A percentile compares a stretch with the other conserved stretches of the same genome.
Conservation (phyloP, 371 early-diverging fungal species). For the Mucor piriformis region DNA sequence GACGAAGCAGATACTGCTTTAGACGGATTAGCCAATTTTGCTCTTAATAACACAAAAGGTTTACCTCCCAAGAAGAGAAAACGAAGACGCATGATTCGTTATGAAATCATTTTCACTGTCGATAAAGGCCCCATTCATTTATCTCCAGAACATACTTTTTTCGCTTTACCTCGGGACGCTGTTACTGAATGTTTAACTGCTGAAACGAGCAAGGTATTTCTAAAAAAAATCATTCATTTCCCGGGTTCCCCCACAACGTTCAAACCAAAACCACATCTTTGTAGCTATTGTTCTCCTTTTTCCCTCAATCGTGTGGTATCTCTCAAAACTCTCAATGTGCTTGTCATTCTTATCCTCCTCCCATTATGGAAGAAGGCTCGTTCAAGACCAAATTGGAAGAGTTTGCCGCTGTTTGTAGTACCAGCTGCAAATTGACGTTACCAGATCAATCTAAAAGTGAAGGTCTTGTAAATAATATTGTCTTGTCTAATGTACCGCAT, state of each 20-base stretch:
- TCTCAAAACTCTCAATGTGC: neutral
- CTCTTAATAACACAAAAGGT: conserved; percentile 6
- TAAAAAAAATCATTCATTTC: no score
- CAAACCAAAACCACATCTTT: no score
- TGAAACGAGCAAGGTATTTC: conserved; percentile 37
- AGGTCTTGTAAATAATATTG: conserved; percentile 27
- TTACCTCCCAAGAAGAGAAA: conserved; percentile 49
- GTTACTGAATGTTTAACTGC: conserved; percentile 45
- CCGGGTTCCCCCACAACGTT: no score
- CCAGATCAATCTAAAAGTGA: conserved; percentile 6
- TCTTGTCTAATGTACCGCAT: conserved; percentile 36
- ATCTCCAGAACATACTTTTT: conserved; percentile 19
- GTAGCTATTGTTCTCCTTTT: conserved; percentile 40
- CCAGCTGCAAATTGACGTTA: conserved; percentile 16
- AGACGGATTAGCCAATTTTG: conserved; percentile 7
- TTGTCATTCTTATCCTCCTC: neutral
- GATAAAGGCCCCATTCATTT: conserved; percentile 2
- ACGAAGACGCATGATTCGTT: conserved; percentile 31
- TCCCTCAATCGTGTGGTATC: conserved; percentile 18
- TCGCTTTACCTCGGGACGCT: conserved; percentile 52
- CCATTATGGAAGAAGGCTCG: conserved; percentile 1
- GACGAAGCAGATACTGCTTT: neutral
- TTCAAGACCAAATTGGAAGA: conserved; percentile 35
- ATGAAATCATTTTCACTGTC: conserved; percentile 36
- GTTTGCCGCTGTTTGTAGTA: conserved; percentile 40